phyloP scores from a whole-genome alignment of 805 yeast genomes.

The Candida krabiensis region DNA sequence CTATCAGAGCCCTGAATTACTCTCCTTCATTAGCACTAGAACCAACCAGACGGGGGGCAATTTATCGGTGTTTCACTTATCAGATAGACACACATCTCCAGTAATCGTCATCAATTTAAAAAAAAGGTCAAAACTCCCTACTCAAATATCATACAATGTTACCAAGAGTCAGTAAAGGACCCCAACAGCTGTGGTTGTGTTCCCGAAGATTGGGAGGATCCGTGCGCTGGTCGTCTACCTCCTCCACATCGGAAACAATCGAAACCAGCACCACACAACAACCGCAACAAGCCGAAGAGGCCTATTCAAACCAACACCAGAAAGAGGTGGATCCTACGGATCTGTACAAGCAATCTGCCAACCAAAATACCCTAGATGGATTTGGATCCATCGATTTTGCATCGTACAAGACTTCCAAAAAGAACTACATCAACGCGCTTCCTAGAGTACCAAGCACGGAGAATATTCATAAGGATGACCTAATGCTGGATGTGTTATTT shows the following conservation, averaged over 20 bases:
- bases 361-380: neutral
- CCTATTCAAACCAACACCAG: neutral
- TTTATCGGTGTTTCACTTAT: no score
- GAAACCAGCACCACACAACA: conserved; percentile 4
- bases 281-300: conserved; percentile 2
- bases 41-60: no score
- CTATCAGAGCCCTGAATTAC: no score
- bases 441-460: conserved; percentile 35
- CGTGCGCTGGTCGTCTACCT: conserved; percentile 7
- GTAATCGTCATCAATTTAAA: no score
- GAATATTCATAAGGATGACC: conserved; percentile 28
- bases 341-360: neutral
- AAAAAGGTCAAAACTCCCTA: no score
- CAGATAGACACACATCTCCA: no score
- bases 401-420: conserved; percentile 15
- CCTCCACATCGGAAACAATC: conserved; percentile 2
- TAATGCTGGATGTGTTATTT: conserved; percentile 31
- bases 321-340: neutral
- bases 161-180: no score
- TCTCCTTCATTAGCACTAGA: no score
- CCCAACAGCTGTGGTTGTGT: no score
- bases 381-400: conserved; percentile 5
- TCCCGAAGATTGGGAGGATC: no score
- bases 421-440: conserved; percentile 27
- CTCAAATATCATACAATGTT: no score